These are phyloP conservation scores for Xylaria grammica DNA, from an alignment of 495 filamentous ascomycete species.

Conservation along the genomic window DNA sequence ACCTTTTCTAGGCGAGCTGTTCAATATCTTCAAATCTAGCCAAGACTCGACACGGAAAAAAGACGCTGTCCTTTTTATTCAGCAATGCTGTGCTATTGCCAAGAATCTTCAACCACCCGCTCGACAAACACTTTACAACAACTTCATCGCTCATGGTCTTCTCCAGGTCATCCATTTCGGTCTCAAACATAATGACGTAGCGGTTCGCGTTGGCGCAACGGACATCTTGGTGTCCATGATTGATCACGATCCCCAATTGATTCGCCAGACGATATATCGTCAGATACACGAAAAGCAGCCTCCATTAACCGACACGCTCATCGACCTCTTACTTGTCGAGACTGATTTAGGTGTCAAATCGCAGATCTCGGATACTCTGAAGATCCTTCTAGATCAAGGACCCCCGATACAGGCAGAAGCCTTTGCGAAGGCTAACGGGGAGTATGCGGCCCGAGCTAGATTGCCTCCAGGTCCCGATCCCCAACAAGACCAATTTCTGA, in stretches of 20 bases:
- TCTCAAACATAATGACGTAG: constrained; percentile 79
- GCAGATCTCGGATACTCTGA: constrained; percentile 94
- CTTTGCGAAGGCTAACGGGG: constrained; percentile 68
- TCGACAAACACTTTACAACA: constrained; percentile 79
- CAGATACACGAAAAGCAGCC: constrained; percentile 84
- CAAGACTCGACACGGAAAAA: constrained; percentile 77
- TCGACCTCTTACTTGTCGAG: constrained; percentile 89
- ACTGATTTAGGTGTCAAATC: constrained; percentile 93
- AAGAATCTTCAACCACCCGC: constrained; percentile 89
- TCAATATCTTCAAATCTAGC: constrained; percentile 77
- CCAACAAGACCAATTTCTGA: constrained; percentile 84
- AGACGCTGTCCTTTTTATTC: constrained; percentile 93
- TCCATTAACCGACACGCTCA: constrained; percentile 90
- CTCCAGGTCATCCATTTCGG: constrained; percentile 92
- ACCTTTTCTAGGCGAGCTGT: constrained; percentile 83
- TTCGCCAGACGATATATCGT: constrained; percentile 89
- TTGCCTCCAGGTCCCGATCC: constrained; percentile 56
- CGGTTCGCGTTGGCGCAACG: constrained; percentile 88
- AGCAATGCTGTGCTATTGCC: constrained; percentile 92
- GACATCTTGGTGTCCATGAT: constrained; percentile 94
- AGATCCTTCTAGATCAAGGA: constrained; percentile 88
- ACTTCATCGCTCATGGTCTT: constrained; percentile 87
- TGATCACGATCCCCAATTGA: constrained; percentile 93
- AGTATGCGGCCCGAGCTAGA: constrained; percentile 65
- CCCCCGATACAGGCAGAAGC: constrained; percentile 63